Base-by-base conservation (phyloP, 1,139 yeast species). In the Yamadazyma jaroonii region DNA sequence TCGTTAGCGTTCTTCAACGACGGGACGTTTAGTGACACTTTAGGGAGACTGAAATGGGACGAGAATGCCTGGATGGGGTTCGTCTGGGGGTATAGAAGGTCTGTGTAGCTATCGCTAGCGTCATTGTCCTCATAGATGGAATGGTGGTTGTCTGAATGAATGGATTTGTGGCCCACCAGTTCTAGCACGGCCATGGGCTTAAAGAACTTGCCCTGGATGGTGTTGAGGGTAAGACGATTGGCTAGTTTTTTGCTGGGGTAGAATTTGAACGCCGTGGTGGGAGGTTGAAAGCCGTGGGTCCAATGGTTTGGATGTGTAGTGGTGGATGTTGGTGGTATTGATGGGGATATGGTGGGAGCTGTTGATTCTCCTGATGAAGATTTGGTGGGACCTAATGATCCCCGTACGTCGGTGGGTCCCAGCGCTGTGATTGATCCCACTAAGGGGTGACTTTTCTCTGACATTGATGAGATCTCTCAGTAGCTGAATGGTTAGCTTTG, bases 41-140 rank as follows among this genome's bases (percentile, higher is more conserved):
- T 50, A 6, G 72, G 72, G 3, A 64, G 42, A 3, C 60, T 49
- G 37, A 49, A 57, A 41, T 59, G 61, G 1, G 67, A 69, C 2
- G 66, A 52, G 42, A 64, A 64, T 51, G 40, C 57, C 50, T 35
- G 52, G 37, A 29, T 46, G 38, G 32, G 51, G 45, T 37, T 52
- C 46, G 29, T 42, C 36, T 32, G 40, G 31, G 41, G 49, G 15
- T 21, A 50, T 21, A 38, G 44, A 32, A 35, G 40, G 9, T 43
- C 38, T 13, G 37, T 27, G 12, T 28, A 25, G 6, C 37, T 36
- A 4, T 28, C 20, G 26, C 35, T 29, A n/a, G 15, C 10, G 9
- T 24, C 26, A n/a, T 32, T 41, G 9, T 32, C 34, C 4, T 37
- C 41, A 28, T 31, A 27, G 24, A 31, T 29, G 6, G 34, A 23